Conservation (phyloP, 1,139 yeast species). For the Hemisphaericaspora xylofermentans region DNA sequence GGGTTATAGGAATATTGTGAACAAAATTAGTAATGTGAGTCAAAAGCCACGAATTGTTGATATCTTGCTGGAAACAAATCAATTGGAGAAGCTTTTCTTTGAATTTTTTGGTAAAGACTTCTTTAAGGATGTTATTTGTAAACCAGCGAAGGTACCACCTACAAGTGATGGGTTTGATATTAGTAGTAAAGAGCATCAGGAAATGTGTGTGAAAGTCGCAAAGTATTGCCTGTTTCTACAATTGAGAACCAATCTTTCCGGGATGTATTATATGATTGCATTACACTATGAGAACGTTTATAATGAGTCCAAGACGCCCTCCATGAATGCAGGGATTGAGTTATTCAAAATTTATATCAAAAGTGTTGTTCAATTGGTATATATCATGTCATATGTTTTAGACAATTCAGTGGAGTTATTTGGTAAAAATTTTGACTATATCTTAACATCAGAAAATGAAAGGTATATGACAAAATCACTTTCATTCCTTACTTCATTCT, state of each 20-base stretch:
- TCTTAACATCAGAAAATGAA: conserved; percentile 41
- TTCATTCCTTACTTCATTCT: conserved; percentile 40
- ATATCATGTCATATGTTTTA: conserved; percentile 45
- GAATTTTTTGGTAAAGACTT: conserved; percentile 46
- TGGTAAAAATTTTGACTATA: conserved; percentile 42
- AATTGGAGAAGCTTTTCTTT: conserved; percentile 37
- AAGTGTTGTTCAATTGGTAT: conserved; percentile 45
- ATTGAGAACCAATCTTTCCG: conserved; percentile 43
- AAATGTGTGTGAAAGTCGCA: conserved; percentile 30
- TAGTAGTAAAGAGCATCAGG: conserved; percentile 22
- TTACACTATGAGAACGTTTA: conserved; percentile 41
- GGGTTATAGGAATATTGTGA: conserved; percentile 32
- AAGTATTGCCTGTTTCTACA: conserved; percentile 39
- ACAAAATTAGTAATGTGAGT: conserved; percentile 29
- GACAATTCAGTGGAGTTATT: conserved; percentile 46
- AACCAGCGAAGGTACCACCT: conserved; percentile 25
- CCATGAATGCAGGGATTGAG: conserved; percentile 45
- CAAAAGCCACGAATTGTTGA: conserved; percentile 38
- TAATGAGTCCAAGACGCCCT: conserved; percentile 28
- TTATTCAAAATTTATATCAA: conserved; percentile 44
- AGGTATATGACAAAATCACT: conserved; percentile 46
- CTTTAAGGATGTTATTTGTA: conserved; percentile 41
- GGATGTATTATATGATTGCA: conserved; percentile 45
- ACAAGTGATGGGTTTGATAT: conserved; percentile 16
- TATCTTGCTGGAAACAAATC: conserved; percentile 37